A percentile compares a stretch with the other conserved stretches of the same genome.
phyloP scores from a whole-genome alignment of 2,329 filamentous ascomycete species.

The Huntiella abstrusa region DNA sequence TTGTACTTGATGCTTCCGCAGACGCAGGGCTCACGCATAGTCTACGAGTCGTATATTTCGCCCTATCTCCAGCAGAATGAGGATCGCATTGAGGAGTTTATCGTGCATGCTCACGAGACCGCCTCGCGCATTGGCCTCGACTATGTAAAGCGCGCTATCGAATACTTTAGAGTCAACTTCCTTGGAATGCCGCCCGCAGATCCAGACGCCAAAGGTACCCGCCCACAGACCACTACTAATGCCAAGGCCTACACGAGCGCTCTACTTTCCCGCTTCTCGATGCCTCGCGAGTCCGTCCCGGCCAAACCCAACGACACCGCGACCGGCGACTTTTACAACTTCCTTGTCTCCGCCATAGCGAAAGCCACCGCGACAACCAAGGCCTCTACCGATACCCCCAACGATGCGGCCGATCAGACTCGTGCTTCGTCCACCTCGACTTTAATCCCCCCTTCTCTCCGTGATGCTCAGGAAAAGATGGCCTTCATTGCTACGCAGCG shows the following conservation, averaged over 20 bases:
- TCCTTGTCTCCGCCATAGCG: constrained; percentile 50
- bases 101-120: constrained; percentile 61
- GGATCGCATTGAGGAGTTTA: constrained; percentile 73
- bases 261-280: constrained; percentile 68
- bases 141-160: constrained; percentile 53
- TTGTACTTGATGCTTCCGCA: constrained; percentile 94
- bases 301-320: constrained; percentile 20
- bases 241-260: constrained; percentile 53
- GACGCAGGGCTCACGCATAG: constrained; percentile 73
- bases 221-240: constrained; percentile 24
- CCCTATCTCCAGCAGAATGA: constrained; percentile 82
- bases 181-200: constrained; percentile 52
- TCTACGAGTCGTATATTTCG: constrained; percentile 74
- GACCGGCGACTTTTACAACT: constrained; percentile 51
- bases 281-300: constrained; percentile 40
- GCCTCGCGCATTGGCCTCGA: constrained; percentile 58
- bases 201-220: constrained; percentile 20
- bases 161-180: constrained; percentile 54
- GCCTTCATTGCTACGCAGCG: constrained; percentile 62
- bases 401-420: background rate
- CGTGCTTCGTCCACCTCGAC: constrained; percentile 17
- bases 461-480: constrained; percentile 44
- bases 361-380: constrained; percentile 19
- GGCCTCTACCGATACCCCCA: constrained; percentile 14
- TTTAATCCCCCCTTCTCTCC: constrained; percentile 53